Base-by-base conservation (phyloP, 768 basidiomycete genomes). In the Xerocomellus intermedius region DNA sequence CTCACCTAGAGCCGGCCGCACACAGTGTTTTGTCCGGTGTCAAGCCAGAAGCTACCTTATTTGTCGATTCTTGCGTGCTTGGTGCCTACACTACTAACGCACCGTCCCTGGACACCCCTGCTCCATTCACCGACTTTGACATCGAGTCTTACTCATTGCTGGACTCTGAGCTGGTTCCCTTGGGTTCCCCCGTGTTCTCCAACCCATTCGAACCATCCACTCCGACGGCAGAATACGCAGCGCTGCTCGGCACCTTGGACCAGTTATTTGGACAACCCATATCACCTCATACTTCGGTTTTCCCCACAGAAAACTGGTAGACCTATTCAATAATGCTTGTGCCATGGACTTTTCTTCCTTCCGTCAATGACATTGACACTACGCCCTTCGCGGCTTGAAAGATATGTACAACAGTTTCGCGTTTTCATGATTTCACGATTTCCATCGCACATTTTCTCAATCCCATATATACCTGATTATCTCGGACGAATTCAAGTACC, bases 191-290 rank as follows among this genome's bases (percentile, higher is more conserved):
- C 6, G 52, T 72, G n/a, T 73, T 70, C 47, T 47, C 59, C 42
- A 72, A 70, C 38, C 69, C 69, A 5, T 70, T 69, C 45, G 69
- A 64, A 26, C 39, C 43, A 2, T 63, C 53, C 24, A 19, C 39
- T 24, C 32, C 33, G 3, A 36, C 51, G 4, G 52, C 48, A 30
- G 54, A 28, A 2, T 55, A 58, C 21, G 48, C 58, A 8, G 56
- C 49, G 17, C 21, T 60, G 21, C 60, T 71, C 13, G 54, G 44
- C 26, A 60, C 64, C 38, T 52, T 71, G 51, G 71, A 71, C 21
- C 62, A 71, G 52, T 42, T 71, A 12, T 73, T 71, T n/a, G 69
- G 60, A 19, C 69, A 64, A n/a, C 32, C 65, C 10, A 53, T 71
- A 30, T 66, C 65, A 17, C 69, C 68, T 8, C 46, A 66, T 9